Base-by-base conservation (phyloP, 352 stramenopile species). In the Pythium brachiatum region DNA sequence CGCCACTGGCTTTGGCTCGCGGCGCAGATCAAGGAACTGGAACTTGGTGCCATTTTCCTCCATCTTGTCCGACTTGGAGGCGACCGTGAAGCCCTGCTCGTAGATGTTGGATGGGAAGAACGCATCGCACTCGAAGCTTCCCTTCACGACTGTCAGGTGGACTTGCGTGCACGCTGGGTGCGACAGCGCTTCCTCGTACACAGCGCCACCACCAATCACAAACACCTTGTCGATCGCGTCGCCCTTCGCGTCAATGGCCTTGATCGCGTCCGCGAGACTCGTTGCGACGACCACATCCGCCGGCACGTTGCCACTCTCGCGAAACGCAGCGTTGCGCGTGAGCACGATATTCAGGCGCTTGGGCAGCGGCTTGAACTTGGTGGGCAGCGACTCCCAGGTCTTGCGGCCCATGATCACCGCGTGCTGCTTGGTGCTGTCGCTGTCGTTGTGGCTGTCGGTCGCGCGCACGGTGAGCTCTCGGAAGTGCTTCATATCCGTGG, bases 361-460 rank as follows among this genome's bases (percentile, higher is more conserved):
- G 26, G 83, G 80, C 38, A 99, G 76, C 12, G 98, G 98, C 3
- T 96, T 89, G 62, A 98, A 98, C 69, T 97, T 98, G 41, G 81
- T 39, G 6, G 97, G 97, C 53, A 99, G 97, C 59, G 95, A 99
- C 61, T 99, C 92, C 96, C 97, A 99, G 18, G 98, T 99, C 78
- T 99, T 99, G 46, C 97, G 92, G 16, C 98, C 98, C 97, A 99
- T 99, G 73, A 99, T 97, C 32, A 99, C 97, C 0, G 97, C 98
- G 82, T 99, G 90, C 48, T 95, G 87, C 39, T 68, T 71, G 9
- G 36, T 48, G 9, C 32, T 29, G 15, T 15, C 56, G 27, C 7
- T 38, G 16, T 56, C 55, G 27, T 46, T 55, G 8, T 67, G 53
- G 27, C 7, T 38, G 16, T 56, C 55, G 27, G 44, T 55, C 8